Evolutionary conservation across 2,329 filamentous ascomycete genomes (phyloP).

Genomic region (Neonectria hederae): DNA sequence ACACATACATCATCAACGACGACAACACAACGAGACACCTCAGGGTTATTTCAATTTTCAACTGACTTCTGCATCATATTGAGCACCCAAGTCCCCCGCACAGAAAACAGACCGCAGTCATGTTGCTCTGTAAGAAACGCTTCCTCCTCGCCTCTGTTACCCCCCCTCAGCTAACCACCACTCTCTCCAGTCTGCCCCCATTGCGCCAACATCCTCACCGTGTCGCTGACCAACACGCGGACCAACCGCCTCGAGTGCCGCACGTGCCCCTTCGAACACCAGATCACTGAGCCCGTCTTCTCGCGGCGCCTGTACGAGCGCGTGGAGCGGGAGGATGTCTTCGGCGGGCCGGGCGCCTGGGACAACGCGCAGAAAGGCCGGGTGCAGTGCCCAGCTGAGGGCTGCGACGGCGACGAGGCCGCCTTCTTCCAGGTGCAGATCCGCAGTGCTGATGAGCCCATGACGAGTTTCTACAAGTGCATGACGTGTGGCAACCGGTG

Average conservation of each 20-base stretch:
- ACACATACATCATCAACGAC: constrained; percentile 4
- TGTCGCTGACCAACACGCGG: constrained; percentile 66
- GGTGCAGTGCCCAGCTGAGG: constrained; percentile 83
- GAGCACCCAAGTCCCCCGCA: neutral
- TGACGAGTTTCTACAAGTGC: constrained; percentile 95
- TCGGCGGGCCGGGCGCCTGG: constrained; percentile 89
- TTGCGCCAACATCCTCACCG: constrained; percentile 85
- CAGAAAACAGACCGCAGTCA: constrained; percentile 47
- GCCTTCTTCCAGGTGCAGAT: constrained; percentile 98
- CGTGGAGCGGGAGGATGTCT: constrained; percentile 88
- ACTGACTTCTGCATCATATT: neutral
- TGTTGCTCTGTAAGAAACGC: constrained; percentile 70
- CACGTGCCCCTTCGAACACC: constrained; percentile 92
- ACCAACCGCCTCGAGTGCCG: constrained; percentile 92
- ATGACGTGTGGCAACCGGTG: constrained; percentile 73
- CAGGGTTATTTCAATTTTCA: neutral
- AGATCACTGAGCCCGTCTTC: constrained; percentile 81
- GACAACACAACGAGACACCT: neutral
- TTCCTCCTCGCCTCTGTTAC: constrained; percentile 12
- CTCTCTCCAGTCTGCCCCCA: constrained; percentile 74
- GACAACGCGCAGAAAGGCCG: constrained; percentile 88
- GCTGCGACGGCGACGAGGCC: constrained; percentile 83
- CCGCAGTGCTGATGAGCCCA: constrained; percentile 96
- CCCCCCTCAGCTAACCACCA: constrained; percentile 28
- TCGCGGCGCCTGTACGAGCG: constrained; percentile 85